phyloP scores from a whole-genome alignment of 768 basidiomycete species.

The Auricularia sp. region DNA sequence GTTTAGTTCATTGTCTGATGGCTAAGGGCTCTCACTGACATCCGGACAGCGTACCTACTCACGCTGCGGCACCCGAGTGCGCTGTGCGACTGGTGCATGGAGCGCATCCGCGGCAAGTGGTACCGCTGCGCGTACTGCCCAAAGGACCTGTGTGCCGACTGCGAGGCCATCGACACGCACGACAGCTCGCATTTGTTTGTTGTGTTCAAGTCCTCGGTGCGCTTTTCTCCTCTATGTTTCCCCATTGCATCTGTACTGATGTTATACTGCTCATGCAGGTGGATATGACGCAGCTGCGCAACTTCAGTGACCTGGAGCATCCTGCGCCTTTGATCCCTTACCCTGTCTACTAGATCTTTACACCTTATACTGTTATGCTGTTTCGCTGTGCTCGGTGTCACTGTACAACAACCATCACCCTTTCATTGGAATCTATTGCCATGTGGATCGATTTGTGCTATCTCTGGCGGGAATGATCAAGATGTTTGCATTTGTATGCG shows the following conservation, averaged over 20 bases:
- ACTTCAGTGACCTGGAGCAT: slow-evolving; percentile 48
- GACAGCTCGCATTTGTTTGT: slow-evolving; percentile 76
- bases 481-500: too few species aligned
- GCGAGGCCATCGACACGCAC: slow-evolving; percentile 75
- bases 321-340: slow-evolving; percentile 53
- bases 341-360: slow-evolving; percentile 41
- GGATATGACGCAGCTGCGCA: slow-evolving; percentile 63
- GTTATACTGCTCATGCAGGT: slow-evolving; percentile 31
- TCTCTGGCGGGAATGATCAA: too few species aligned
- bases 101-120: slow-evolving; percentile 78
- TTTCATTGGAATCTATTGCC: too few species aligned
- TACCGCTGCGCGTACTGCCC: slow-evolving; percentile 83
- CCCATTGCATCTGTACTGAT: slow-evolving; percentile 1
- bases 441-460: too few species aligned
- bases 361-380: slow-evolving; percentile 5
- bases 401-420: not conserved
- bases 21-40: not conserved
- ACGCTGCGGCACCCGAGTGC: slow-evolving; percentile 54
- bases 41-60: slow-evolving; percentile 48
- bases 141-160: slow-evolving; percentile 78
- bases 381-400: not conserved
- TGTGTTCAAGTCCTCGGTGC: slow-evolving; percentile 75
- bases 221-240: slow-evolving; percentile 12
- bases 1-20: slow-evolving; percentile 3
- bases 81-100: slow-evolving; percentile 81